These are phyloP conservation scores for Clonostachys rhizophaga DNA, from an alignment of 2,329 filamentous ascomycete species.

Conservation along the genomic window DNA sequence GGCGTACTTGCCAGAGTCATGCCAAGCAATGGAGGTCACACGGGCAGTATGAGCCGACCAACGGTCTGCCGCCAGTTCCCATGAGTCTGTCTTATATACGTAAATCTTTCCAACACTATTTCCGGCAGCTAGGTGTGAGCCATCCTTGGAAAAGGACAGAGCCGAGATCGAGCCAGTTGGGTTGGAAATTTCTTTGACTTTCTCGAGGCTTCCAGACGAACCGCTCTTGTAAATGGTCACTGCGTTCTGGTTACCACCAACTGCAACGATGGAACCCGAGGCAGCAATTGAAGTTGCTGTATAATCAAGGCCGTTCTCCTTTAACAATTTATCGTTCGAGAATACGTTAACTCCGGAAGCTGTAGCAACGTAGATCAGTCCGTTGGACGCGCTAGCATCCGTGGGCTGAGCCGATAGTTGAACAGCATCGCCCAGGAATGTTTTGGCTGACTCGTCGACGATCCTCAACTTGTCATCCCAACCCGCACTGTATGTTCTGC, in stretches of 20 bases:
- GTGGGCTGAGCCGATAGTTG: constrained; percentile 79
- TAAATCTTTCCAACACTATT: constrained; percentile 83
- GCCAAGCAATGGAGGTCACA: constrained; percentile 66
- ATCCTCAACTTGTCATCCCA: constrained; percentile 92
- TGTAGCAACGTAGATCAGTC: constrained; percentile 53
- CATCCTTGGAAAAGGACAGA: constrained; percentile 77
- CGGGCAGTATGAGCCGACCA: constrained; percentile 59
- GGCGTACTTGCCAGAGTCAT: constrained; percentile 69
- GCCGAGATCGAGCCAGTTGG: constrained; percentile 70
- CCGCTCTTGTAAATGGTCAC: constrained; percentile 67
- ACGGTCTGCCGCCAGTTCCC: constrained; percentile 73
- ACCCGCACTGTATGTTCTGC: constrained; percentile 76
- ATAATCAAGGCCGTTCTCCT: constrained; percentile 54
- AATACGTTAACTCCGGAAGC: constrained; percentile 45
- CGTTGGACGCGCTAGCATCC: constrained; percentile 39
- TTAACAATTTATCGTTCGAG: constrained; percentile 56
- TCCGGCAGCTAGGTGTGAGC: constrained; percentile 75
- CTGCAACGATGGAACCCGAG: constrained; percentile 61
- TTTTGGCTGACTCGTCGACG: constrained; percentile 69
- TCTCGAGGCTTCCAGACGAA: constrained; percentile 48
- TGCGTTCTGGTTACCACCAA: constrained; percentile 70
- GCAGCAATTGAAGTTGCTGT: constrained; percentile 70
- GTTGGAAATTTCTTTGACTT: constrained; percentile 55
- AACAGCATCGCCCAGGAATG: constrained; percentile 64
- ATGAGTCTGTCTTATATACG: constrained; percentile 60